A percentile compares a stretch with the other conserved stretches of the same genome.
phyloP scores from a whole-genome alignment of 2,329 filamentous ascomycete genomes.

The Cladorrhinum sp. region DNA sequence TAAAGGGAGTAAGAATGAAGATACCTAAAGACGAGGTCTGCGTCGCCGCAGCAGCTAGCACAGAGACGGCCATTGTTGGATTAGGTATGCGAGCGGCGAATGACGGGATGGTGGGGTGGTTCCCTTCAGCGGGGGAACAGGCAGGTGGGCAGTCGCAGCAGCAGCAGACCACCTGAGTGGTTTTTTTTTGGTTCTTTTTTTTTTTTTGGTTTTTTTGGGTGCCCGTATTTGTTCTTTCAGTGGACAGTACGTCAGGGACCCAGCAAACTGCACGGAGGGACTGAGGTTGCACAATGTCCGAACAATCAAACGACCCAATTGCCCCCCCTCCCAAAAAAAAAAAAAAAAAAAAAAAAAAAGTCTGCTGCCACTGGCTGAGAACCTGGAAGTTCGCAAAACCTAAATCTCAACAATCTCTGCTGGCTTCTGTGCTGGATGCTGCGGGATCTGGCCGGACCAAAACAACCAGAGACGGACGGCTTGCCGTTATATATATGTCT shows the following conservation, averaged over 20 bases:
- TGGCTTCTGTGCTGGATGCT: conserved; percentile 10
- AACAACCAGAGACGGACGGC: not conserved
- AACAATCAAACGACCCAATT: not conserved
- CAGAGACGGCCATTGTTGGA: conserved; percentile 31
- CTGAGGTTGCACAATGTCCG: conserved; percentile 16
- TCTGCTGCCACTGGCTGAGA: not conserved
- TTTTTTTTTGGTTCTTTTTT: too few species aligned
- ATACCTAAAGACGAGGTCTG: conserved; percentile 34
- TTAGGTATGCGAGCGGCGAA: conserved; percentile 9
- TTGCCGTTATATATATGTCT: conserved; percentile 2
- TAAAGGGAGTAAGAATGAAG: conserved; percentile 22
- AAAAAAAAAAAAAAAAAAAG: too few species aligned
- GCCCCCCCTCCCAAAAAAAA: too few species aligned
- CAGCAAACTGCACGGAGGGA: conserved; percentile 10
- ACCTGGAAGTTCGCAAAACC: not conserved
- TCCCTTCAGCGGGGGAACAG: not conserved
- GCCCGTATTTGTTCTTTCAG: not conserved
- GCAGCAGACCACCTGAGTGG: not conserved
- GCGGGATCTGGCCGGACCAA: conserved; percentile 9
- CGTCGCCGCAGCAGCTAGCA: conserved; percentile 30
- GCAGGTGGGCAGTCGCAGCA: conserved; percentile 10
- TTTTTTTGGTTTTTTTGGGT: not conserved
- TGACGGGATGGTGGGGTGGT: not conserved
- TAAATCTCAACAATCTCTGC: not conserved
- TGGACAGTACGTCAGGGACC: conserved; percentile 15